Percentiles rank a stretch among this genome's conserved stretches.
These are phyloP conservation scores for Pyronema omphalodes DNA, from an alignment of 495 filamentous ascomycete genomes.

Conservation along the genomic window DNA sequence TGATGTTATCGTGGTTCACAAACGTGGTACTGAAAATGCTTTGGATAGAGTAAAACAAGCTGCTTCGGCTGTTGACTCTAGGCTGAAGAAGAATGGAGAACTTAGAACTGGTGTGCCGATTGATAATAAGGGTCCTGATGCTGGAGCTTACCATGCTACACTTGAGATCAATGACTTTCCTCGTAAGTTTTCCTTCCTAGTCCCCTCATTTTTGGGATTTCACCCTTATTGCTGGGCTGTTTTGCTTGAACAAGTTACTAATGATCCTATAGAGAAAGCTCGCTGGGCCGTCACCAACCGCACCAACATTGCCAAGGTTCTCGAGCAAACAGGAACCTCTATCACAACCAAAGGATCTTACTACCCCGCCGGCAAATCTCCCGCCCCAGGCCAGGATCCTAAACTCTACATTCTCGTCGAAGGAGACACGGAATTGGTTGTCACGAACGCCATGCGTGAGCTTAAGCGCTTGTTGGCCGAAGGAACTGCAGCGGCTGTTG, in stretches of 20 bases:
- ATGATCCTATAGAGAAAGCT: constrained; percentile 54
- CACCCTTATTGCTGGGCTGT: background rate
- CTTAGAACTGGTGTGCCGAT: constrained; percentile 84
- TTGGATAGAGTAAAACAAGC: constrained; percentile 72
- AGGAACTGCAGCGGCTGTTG: constrained; percentile 77
- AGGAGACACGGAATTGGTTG: constrained; percentile 84
- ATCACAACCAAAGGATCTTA: constrained; percentile 95
- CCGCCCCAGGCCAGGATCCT: constrained; percentile 50
- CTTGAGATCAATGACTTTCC: constrained; percentile 99
- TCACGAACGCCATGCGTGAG: constrained; percentile 80
- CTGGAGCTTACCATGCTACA: constrained; percentile 90
- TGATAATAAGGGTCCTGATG: constrained; percentile 96
- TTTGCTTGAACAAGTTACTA: constrained; percentile 12
- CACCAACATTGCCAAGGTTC: constrained; percentile 95
- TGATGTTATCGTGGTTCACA: constrained; percentile 64
- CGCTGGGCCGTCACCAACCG: constrained; percentile 97
- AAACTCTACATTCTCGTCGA: constrained; percentile 97
- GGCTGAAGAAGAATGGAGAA: constrained; percentile 67
- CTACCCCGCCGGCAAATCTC: constrained; percentile 66
- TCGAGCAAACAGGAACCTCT: constrained; percentile 83
- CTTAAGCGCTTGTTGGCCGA: constrained; percentile 75
- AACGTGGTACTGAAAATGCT: constrained; percentile 42
- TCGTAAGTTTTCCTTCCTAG: constrained; percentile 34
- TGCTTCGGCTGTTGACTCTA: constrained; percentile 68
- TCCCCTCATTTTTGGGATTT: background rate